Evolutionary conservation across 2,329 filamentous ascomycete genomes (phyloP).

Genomic region (Fusarium hostae): DNA sequence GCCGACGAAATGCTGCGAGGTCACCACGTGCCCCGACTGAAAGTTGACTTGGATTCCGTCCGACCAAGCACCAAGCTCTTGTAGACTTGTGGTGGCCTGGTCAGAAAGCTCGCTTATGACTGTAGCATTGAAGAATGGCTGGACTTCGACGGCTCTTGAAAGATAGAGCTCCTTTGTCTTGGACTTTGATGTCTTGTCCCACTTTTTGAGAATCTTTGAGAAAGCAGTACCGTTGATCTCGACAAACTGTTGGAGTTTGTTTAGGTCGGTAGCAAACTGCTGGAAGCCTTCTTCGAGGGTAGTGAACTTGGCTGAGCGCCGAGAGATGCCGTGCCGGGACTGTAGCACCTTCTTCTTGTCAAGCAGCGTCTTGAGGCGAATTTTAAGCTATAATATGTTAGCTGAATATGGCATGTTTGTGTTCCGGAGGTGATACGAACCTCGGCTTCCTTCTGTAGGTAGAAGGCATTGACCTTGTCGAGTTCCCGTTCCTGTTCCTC

Average conservation of each 20-base stretch:
- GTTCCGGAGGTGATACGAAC: conserved; percentile 60
- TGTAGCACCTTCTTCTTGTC: conserved; percentile 96
- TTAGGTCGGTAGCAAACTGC: conserved; percentile 94
- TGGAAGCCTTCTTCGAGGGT: conserved; percentile 97
- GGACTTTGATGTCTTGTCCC: conserved; percentile 99
- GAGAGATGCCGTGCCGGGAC: conserved; percentile 81
- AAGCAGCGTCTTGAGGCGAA: conserved; percentile 88
- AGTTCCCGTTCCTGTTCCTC: conserved; percentile 85
- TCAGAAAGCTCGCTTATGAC: conserved; percentile 97
- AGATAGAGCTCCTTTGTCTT: conserved; percentile 98
- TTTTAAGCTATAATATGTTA: conserved; percentile 75
- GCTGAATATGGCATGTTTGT: neutral
- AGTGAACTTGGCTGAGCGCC: conserved; percentile 91
- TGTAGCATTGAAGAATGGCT: conserved; percentile 97
- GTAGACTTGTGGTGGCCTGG: conserved; percentile 93
- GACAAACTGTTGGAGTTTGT: conserved; percentile 98
- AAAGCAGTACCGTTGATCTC: conserved; percentile 98
- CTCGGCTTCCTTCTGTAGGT: conserved; percentile 97
- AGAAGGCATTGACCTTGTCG: conserved; percentile 98
- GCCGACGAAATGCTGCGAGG: conserved; percentile 72
- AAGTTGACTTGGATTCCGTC: conserved; percentile 95
- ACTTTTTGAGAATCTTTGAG: conserved; percentile 99
- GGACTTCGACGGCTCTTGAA: conserved; percentile 94
- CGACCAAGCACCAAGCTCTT: conserved; percentile 96
- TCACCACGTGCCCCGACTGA: conserved; percentile 74